A percentile compares a stretch with the other conserved stretches of the same genome.
These are phyloP conservation scores for Passalora sequoiae DNA, from an alignment of 2,329 filamentous ascomycete genomes.

Conservation along the genomic window DNA sequence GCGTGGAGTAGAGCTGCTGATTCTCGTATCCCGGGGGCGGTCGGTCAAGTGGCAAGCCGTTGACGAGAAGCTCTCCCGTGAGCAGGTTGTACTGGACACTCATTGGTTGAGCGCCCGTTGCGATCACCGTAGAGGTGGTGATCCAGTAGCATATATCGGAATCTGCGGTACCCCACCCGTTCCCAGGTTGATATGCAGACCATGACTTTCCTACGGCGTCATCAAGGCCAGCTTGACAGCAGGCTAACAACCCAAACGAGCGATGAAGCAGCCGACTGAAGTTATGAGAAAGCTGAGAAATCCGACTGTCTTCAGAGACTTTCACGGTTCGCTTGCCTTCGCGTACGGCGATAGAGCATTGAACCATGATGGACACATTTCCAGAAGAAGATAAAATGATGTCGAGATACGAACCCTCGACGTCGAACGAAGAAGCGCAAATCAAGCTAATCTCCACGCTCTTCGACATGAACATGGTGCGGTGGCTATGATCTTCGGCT, in stretches of 20 bases:
- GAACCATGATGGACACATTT: conserved; percentile 20
- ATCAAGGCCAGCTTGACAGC: conserved; percentile 13
- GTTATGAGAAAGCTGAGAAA: background rate
- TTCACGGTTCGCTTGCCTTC: conserved; percentile 10
- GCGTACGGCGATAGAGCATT: conserved; percentile 20
- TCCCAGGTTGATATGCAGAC: conserved; percentile 33
- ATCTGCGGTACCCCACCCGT: conserved; percentile 14
- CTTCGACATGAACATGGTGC: conserved; percentile 27
- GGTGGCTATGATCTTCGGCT: conserved; percentile 35
- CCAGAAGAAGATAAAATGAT: conserved; percentile 13
- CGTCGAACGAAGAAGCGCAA: conserved; percentile 48
- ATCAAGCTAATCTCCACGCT: conserved; percentile 53
- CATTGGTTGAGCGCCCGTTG: conserved; percentile 21
- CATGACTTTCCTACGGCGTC: conserved; percentile 35
- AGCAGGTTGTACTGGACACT: conserved; percentile 43
- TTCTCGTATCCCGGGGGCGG: conserved; percentile 51
- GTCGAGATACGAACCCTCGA: conserved; percentile 18
- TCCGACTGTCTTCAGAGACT: background rate
- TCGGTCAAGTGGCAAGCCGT: conserved; percentile 47
- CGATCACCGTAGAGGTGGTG: conserved; percentile 23
- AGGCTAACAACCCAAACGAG: conserved; percentile 9
- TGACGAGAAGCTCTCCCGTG: conserved; percentile 46
- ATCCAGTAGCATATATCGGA: conserved; percentile 18
- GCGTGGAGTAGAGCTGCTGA: conserved; percentile 39
- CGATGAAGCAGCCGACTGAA: conserved; percentile 20